Base-by-base conservation (phyloP, 108 stramenopile genomes). In the Fistulifera solaris region DNA sequence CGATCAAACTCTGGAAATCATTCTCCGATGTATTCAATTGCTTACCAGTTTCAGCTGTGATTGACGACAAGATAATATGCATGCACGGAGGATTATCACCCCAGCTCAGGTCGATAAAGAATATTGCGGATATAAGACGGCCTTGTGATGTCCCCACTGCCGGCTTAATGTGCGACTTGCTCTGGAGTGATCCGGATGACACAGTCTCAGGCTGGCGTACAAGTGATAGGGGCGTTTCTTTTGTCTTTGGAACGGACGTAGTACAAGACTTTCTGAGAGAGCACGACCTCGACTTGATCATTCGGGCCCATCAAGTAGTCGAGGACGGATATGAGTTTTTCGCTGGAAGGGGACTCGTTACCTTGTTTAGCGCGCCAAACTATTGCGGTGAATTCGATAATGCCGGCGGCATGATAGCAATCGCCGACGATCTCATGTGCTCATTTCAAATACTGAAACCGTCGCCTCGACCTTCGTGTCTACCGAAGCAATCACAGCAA, bases 21-120 rank as follows among this genome's bases (percentile, higher is more conserved):
- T 95, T 95, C 67, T 90, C 89, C 16, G 96, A 97, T 73, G 83
- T 84, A 45, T 97, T 97, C 72, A 95, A 95, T 69, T 95, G 93
- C 66, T 72, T 97, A 16, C 94, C 96, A 8, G 85, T 93, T 12
- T 73, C 84, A 5, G 96, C 94, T 2, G 60, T 94, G 49, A 83
- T 95, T 18, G 96, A 97, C 54, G 96, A 94, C 49, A 95, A 95
- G 72, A 97, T 97, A 52, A 64, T 97, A 25, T 95, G 94, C 78
- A 93, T 94, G 83, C 96, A 97, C 49, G 96, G 96, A 7, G 96
- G 94, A 27, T 62, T 97, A 16, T 73, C 70, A 47, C 93, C 93
- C 40, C 84, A 94, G 56, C 65, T 96, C 43, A 62, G 78, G 47
- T 39, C 69, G 10, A 56, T 94, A 52, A 67, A 82, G 18, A 90